Evolutionary conservation across 108 stramenopile genomes (phyloP).

Genomic region (Fistulifera pelliculosa): DNA sequence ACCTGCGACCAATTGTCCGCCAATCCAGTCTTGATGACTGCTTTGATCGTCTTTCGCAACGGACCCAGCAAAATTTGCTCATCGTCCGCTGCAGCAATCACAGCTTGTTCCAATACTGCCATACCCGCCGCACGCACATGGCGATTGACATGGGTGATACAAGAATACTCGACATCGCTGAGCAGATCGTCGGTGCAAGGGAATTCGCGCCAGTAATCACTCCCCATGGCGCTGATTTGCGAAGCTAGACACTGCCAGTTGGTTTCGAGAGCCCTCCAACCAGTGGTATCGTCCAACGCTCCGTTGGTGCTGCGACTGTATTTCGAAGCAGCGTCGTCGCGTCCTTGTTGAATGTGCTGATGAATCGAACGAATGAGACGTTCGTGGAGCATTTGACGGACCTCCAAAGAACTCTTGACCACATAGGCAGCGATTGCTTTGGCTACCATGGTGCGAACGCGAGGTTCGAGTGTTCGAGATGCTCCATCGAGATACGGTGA

Average conservation of each 20-base stretch:
- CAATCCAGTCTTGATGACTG: conserved; percentile 55
- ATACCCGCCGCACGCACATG: conserved; percentile 92
- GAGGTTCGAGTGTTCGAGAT: conserved; percentile 72
- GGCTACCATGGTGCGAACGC: conserved; percentile 75
- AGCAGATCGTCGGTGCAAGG: conserved; percentile 12
- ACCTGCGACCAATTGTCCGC: conserved; percentile 98
- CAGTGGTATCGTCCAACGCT: conserved; percentile 94
- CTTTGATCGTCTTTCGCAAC: conserved; percentile 27
- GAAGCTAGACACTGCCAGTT: conserved; percentile 84
- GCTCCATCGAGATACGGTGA: conserved; percentile 30
- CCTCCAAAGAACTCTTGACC: conserved; percentile 7
- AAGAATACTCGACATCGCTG: conserved; percentile 41
- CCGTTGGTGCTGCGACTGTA: conserved; percentile 56
- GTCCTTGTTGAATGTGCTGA: conserved; percentile 37
- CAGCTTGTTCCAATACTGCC: conserved; percentile 68
- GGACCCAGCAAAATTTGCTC: conserved; percentile 2
- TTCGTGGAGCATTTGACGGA: conserved; percentile 17
- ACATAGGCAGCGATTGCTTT: conserved; percentile 63
- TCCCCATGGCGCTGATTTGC: conserved; percentile 53
- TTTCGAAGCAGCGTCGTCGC: conserved; percentile 22
- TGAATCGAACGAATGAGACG: conserved; percentile 26
- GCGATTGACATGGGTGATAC: conserved; percentile 81
- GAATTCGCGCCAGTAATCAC: conserved; percentile 17
- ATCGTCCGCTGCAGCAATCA: conserved; percentile 26
- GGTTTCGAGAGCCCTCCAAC: conserved; percentile 95